Conservation (phyloP, 2,329 filamentous ascomycete species). For the Scolecobasidium constrictum region DNA sequence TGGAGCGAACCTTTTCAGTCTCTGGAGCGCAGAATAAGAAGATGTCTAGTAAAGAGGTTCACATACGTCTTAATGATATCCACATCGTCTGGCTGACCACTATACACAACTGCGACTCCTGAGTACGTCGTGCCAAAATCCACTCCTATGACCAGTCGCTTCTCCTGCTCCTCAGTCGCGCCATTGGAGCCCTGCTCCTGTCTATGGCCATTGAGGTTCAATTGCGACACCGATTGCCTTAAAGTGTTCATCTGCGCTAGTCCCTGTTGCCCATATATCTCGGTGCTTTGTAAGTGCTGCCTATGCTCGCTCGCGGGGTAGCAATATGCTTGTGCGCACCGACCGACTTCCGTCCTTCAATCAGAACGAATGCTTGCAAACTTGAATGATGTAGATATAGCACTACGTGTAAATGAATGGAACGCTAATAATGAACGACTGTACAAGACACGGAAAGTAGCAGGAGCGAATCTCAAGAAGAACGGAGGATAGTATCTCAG, state of each 20-base stretch:
- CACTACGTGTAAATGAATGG: too few relatives aligned
- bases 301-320: too few relatives aligned
- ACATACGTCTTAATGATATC: slow-evolving; percentile 63
- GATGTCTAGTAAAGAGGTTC: background rate
- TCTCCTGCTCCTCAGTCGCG: slow-evolving; percentile 35
- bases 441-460: too few relatives aligned
- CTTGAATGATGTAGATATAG: too few relatives aligned
- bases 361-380: too few relatives aligned
- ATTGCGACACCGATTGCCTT: background rate
- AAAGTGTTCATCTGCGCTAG: background rate
- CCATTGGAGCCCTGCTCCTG: background rate
- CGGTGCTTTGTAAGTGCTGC: too few relatives aligned
- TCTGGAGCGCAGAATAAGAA: background rate
- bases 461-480: too few relatives aligned
- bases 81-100: slow-evolving; percentile 65
- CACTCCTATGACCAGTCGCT: slow-evolving; percentile 64
- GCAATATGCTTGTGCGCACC: too few relatives aligned
- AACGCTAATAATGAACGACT: too few relatives aligned
- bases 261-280: background rate
- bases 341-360: too few relatives aligned
- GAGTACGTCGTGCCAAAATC: slow-evolving; percentile 82
- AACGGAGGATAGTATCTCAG: too few relatives aligned
- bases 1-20: too few relatives aligned
- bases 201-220: background rate
- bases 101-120: slow-evolving; percentile 66